phyloP scores from a whole-genome alignment of 306 rosid species.

The Gleditsia sinensis region DNA sequence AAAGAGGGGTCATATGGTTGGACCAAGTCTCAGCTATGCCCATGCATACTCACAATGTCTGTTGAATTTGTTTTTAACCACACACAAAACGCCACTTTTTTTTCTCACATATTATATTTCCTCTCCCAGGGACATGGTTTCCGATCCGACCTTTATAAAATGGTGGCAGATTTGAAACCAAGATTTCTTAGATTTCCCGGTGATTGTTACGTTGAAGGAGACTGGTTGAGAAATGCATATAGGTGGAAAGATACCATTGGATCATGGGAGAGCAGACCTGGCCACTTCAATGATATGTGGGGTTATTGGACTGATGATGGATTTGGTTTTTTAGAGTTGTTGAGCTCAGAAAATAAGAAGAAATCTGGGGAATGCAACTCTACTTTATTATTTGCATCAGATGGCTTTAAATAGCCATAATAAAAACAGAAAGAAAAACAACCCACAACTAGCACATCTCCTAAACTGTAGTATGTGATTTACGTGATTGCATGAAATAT shows the following conservation, averaged over 20 bases:
- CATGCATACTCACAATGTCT: constrained; percentile 34
- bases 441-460: too few species aligned
- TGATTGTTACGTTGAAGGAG: constrained; percentile 96
- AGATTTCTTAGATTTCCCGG: constrained; percentile 72
- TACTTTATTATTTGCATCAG: too few species aligned
- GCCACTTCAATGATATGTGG: constrained; percentile 99
- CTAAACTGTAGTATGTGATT: too few species aligned
- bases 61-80: too few species aligned
- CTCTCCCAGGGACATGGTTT: constrained; percentile 69
- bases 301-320: constrained; percentile 97
- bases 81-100: too few species aligned
- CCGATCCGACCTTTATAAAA: constrained; percentile 53
- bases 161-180: constrained; percentile 51
- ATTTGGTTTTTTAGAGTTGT: constrained; percentile 83
- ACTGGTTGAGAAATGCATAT: constrained; percentile 85
- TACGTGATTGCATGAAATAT: too few species aligned
- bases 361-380: too few species aligned
- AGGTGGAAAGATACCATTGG: constrained; percentile 87
- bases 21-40: constrained; percentile 52
- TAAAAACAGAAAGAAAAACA: too few species aligned
- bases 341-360: too few species aligned
- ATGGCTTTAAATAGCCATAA: too few species aligned
- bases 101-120: too few species aligned
- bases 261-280: constrained; percentile 94
- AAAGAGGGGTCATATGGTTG: constrained; percentile 36